Evolutionary conservation across 805 yeast species (phyloP).

Genomic region (Candida oleophila): DNA sequence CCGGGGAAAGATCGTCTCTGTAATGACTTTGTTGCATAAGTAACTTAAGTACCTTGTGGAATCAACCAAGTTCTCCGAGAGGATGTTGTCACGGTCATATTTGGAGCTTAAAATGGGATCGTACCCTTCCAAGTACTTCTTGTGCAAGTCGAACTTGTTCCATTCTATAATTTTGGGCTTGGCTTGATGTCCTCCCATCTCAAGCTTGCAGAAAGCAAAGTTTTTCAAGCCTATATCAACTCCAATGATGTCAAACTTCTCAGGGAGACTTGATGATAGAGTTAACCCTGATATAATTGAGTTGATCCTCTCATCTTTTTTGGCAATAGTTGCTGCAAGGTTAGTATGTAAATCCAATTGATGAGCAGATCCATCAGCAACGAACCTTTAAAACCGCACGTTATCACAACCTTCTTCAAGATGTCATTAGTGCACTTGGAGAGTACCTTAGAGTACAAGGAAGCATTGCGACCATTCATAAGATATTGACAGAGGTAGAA

Average conservation of each 20-base stretch:
- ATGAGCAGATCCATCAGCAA: background rate
- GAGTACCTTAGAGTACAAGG: slow-evolving; percentile 1
- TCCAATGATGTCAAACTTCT: slow-evolving; percentile 20
- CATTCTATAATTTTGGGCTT: slow-evolving; percentile 17
- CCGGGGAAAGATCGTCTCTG: slow-evolving; percentile 18
- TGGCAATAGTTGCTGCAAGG: slow-evolving; percentile 12
- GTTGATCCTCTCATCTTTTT: slow-evolving; percentile 9
- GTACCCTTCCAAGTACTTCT: slow-evolving; percentile 8
- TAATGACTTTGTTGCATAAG: slow-evolving; percentile 12
- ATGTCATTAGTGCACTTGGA: slow-evolving; percentile 3
- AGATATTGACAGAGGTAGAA: background rate
- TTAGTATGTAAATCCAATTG: slow-evolving; percentile 8
- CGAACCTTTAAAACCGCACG: slow-evolving; percentile 5
- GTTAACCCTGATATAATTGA: slow-evolving; percentile 11
- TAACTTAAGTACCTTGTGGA: slow-evolving; percentile 11
- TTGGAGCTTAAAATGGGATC: slow-evolving; percentile 12
- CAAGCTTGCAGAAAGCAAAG: slow-evolving; percentile 35
- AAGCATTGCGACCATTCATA: background rate
- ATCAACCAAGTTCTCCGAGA: slow-evolving; percentile 4
- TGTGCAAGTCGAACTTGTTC: slow-evolving; percentile 27
- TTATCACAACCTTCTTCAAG: background rate
- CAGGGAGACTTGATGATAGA: background rate
- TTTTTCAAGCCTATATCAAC: slow-evolving; percentile 44
- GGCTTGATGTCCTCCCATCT: background rate
- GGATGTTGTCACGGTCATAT: slow-evolving; percentile 1